These are phyloP conservation scores for Peterozyma toletana DNA, from an alignment of 805 yeast species.

Conservation along the genomic window DNA sequence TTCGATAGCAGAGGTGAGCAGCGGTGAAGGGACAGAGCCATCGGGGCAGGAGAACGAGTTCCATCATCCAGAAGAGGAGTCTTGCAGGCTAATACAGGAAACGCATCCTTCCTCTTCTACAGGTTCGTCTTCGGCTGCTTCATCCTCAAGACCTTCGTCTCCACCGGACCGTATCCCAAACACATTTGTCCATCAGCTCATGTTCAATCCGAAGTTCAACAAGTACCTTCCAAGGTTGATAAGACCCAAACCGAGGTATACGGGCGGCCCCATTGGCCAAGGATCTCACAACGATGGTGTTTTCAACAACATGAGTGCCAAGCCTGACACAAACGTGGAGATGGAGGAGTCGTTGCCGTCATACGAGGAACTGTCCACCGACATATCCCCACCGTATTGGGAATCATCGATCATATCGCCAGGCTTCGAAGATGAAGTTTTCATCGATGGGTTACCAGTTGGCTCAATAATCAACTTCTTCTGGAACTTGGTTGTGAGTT, in stretches of 20 bases:
- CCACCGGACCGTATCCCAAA: slow-evolving; percentile 29
- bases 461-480: slow-evolving; percentile 83
- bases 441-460: slow-evolving; percentile 92
- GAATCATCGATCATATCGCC: slow-evolving; percentile 81
- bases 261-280: slow-evolving; percentile 7
- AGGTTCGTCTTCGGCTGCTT: no score
- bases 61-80: no score
- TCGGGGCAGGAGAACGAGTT: no score
- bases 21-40: no score
- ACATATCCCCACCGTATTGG: slow-evolving; percentile 95
- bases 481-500: slow-evolving; percentile 85
- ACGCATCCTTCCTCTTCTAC: no score
- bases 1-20: no score
- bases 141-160: slow-evolving; percentile 9
- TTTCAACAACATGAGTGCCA: slow-evolving; percentile 85
- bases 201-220: not conserved
- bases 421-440: slow-evolving; percentile 80
- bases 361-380: slow-evolving; percentile 93
- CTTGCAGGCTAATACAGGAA: no score
- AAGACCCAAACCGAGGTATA: not conserved
- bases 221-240: not conserved
- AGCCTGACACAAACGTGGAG: slow-evolving; percentile 54
- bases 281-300: slow-evolving; percentile 73
- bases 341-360: slow-evolving; percentile 66
- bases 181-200: not conserved